These are phyloP conservation scores for Starmerella ratchasimensis DNA, from an alignment of 805 yeast genomes.

Conservation along the genomic window DNA sequence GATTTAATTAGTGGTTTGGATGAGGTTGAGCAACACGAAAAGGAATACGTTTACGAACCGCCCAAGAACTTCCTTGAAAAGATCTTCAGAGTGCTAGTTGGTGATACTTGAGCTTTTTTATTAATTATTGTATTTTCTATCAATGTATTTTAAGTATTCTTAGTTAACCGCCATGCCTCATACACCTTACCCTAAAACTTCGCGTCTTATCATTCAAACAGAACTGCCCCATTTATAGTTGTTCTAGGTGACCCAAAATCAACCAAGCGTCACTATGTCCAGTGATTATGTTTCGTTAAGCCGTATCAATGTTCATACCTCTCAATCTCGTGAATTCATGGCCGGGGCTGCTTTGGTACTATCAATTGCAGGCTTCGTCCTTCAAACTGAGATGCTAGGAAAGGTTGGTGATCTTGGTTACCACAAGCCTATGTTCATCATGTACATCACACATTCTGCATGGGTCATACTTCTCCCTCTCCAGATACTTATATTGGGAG, in stretches of 20 bases:
- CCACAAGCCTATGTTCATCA: conserved; percentile 53
- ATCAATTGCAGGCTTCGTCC: conserved; percentile 49
- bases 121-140: neutral
- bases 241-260: no score
- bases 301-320: neutral
- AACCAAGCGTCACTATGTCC: conserved; percentile 3
- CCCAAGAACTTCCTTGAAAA: conserved; percentile 49
- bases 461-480: conserved; percentile 65
- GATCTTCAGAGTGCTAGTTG: conserved; percentile 13
- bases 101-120: conserved; percentile 16
- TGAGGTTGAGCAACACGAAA: conserved; percentile 49
- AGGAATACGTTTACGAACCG: conserved; percentile 8
- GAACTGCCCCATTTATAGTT: no score
- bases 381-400: conserved; percentile 70
- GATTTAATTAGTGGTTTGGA: conserved; percentile 42
- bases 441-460: conserved; percentile 55
- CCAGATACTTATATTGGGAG: conserved; percentile 41
- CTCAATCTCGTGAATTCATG: conserved; percentile 29
- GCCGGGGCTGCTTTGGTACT: conserved; percentile 36
- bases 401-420: conserved; percentile 47
- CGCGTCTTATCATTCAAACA: no score
- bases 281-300: conserved; percentile 2
- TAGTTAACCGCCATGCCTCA: no score
- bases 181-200: no score
- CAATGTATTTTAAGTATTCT: neutral